phyloP scores from a whole-genome alignment of 2,329 filamentous ascomycete species.

The Colletotrichum gloeosporioides region DNA sequence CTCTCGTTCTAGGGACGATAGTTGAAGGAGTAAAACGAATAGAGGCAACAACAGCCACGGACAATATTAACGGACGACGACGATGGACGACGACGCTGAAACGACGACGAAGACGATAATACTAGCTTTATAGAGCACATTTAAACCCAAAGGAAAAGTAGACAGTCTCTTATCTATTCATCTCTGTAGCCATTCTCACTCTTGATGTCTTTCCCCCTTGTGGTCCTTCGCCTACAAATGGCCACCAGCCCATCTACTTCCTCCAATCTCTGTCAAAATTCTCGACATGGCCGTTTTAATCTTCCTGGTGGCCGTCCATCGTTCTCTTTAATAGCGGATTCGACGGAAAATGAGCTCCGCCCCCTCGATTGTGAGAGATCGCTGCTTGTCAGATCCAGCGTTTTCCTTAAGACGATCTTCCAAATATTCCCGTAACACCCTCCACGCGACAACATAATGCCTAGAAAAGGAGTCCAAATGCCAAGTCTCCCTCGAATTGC shows the following conservation, averaged over 20 bases:
- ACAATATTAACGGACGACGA: background rate
- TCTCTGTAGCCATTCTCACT: background rate
- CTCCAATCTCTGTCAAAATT: background rate
- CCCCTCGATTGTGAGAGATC: background rate
- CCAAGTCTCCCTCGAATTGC: background rate
- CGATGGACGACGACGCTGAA: background rate
- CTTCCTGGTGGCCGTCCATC: background rate
- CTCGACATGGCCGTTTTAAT: background rate
- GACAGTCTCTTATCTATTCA: background rate
- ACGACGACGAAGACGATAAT: background rate
- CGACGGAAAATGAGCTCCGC: background rate
- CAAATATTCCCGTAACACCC: background rate
- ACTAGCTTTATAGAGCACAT: background rate
- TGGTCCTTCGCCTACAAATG: background rate
- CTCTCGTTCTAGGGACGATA: background rate
- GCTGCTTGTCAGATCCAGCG: background rate
- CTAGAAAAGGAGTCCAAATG: background rate
- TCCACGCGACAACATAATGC: background rate
- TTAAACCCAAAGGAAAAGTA: accelerated
- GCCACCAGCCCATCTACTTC: background rate
- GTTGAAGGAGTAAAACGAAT: accelerated
- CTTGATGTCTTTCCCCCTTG: background rate
- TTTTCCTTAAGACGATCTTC: background rate
- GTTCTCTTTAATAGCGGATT: background rate
- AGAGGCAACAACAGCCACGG: background rate